Base-by-base conservation (phyloP, 78 protist species). In the Dictyostelium firmibasis region DNA sequence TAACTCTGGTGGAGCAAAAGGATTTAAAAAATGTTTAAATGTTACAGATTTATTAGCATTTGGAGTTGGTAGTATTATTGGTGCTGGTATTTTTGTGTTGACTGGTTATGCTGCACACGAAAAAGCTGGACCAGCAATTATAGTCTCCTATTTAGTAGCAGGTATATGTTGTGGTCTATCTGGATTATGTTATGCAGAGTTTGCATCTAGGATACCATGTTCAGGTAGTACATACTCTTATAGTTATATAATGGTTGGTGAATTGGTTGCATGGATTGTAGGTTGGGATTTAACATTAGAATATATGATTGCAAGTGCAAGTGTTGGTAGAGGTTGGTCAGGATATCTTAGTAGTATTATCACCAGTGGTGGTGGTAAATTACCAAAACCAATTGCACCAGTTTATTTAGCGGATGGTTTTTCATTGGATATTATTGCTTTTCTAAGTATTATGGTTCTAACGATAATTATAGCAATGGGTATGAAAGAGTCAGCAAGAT, bases 71-170 rank as follows among this genome's bases (percentile, higher is more conserved):
- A 44, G 77, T 18, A 93, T 94, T 47, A 91, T 96, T 41, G 98
- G 98, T 9, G 93, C 97, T 1, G 98, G 98, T 33, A 94, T 97
- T 8, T 97, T 97, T 62, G 98, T 97, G 11, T n/a, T 94, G 35
- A 85, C 97, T 2, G 98, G 98, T 64, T 84, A 85, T 20, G 98
- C 97, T 4, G 97, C 98, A 20, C 27, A 67, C 11, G 78, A 62
- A 2, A 78, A 86, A 23, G 98, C 98, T 0, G 98, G 98, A 0
- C 98, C 98, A 14, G 96, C 92, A 29, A 79, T 94, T 16, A 20
- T 86, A 2, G 27, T 97, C 14, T 64, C 87, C 29, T 97, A 76
- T 62, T 29, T 87, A 0, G 20, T 94, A 1, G 57, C 96, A 23
- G 96, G 95, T 29, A 23, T 91, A 18, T 84, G 95, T 23, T 86